A percentile compares a stretch with the other conserved stretches of the same genome.
These are phyloP conservation scores for Lophium mytilinum DNA, from an alignment of 495 filamentous ascomycete genomes.

Conservation along the genomic window DNA sequence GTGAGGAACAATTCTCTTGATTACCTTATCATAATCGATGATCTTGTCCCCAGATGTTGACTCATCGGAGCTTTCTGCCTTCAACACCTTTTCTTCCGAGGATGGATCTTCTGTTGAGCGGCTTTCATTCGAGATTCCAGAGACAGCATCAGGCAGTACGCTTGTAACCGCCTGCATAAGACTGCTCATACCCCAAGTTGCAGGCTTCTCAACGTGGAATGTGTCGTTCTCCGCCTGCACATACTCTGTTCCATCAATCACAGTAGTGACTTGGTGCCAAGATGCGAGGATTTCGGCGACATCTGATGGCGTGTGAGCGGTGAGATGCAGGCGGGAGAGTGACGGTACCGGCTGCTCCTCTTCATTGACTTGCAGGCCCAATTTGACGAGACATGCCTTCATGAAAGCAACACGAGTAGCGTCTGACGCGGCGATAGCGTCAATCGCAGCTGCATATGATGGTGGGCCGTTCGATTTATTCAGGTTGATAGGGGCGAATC, in stretches of 20 bases:
- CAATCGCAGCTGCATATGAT: constrained; percentile 59
- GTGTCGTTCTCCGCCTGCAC: constrained; percentile 81
- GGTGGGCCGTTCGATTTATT: constrained; percentile 51
- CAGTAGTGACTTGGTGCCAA: constrained; percentile 59
- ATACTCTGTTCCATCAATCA: constrained; percentile 59
- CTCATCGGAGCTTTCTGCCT: constrained; percentile 4
- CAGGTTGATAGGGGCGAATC: constrained; percentile 78
- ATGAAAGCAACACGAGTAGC: constrained; percentile 63
- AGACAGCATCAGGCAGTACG: constrained; percentile 3
- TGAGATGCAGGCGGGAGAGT: constrained; percentile 79
- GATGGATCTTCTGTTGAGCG: constrained; percentile 9
- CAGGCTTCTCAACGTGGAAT: constrained; percentile 63
- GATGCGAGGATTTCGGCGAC: constrained; percentile 58
- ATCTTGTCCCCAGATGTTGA: constrained; percentile 44
- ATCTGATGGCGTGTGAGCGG: constrained; percentile 55
- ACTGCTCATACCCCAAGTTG: constrained; percentile 53
- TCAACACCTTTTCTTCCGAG: constrained; percentile 2
- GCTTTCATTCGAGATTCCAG: neutral
- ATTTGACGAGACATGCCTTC: constrained; percentile 70
- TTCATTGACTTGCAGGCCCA: constrained; percentile 70
- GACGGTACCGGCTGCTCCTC: constrained; percentile 65
- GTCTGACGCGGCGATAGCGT: constrained; percentile 64
- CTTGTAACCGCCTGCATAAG: constrained; percentile 44
- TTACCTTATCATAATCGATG: constrained; percentile 63
- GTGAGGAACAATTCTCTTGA: constrained; percentile 66